Evolutionary conservation across 2,329 filamentous ascomycete genomes (phyloP).

Genomic region (Pestalotiopsis sp.): DNA sequence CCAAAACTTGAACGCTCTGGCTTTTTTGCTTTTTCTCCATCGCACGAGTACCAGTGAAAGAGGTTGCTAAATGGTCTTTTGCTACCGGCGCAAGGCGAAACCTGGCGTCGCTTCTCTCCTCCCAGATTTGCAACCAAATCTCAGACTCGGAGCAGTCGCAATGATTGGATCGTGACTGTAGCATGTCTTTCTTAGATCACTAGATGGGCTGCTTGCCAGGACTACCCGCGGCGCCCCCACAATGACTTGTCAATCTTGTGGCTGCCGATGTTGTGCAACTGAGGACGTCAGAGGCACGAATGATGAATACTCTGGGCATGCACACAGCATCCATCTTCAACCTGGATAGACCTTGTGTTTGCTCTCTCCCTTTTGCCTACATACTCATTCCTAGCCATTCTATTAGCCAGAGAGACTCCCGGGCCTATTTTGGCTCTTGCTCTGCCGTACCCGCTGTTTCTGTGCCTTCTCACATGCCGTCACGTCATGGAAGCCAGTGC

Average conservation of each 20-base stretch:
- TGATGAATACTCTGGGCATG: no score
- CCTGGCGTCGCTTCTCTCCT: neutral
- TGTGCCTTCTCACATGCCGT: constrained; percentile 1
- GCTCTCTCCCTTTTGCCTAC: neutral
- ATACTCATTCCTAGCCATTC: neutral
- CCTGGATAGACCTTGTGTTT: neutral
- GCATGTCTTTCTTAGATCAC: neutral
- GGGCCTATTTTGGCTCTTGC: neutral
- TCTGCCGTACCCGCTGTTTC: neutral
- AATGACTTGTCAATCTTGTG: constrained; percentile 2
- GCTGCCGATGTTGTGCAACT: constrained; percentile 1
- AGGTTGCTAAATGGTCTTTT: neutral
- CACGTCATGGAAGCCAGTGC: neutral
- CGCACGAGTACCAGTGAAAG: neutral
- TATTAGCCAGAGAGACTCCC: neutral
- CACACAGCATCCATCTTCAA: neutral
- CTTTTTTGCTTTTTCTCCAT: neutral
- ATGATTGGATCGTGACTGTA: neutral
- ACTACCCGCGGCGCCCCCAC: neutral
- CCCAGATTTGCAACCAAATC: neutral
- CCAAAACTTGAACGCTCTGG: neutral
- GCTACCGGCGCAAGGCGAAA: neutral
- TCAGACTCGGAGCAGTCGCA: neutral
- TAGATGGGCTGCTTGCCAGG: neutral
- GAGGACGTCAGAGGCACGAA: neutral